These are phyloP conservation scores for Thalassia testudinum DNA, from an alignment of 116 monocot species.

Conservation along the genomic window DNA sequence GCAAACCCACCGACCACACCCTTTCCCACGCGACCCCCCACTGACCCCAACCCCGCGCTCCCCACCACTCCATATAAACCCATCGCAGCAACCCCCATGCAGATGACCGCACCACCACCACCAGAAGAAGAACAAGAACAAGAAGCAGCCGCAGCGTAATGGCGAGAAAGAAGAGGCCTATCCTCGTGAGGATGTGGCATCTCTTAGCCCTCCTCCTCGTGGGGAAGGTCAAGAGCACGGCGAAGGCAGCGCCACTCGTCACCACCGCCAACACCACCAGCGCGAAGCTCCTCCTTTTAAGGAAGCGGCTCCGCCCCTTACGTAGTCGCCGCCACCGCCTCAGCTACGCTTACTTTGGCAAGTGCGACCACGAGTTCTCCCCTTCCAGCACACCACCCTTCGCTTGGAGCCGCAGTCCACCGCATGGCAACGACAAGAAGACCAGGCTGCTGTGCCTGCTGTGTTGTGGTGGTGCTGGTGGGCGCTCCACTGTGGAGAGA, in stretches of 20 bases:
- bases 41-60: neutral
- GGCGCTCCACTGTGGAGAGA: neutral
- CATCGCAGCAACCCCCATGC: neutral
- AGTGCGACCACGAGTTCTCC: constrained; percentile 2
- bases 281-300: constrained; percentile 11
- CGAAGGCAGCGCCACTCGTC: neutral
- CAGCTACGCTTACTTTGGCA: constrained; percentile 7
- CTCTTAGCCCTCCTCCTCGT: constrained; percentile 8
- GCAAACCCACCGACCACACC: constrained; percentile 9
- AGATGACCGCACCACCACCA: neutral
- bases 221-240: constrained; percentile 2
- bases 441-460: constrained; percentile 6
- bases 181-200: constrained; percentile 24
- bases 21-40: neutral
- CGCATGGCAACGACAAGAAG: neutral
- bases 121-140: neutral
- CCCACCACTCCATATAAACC: neutral
- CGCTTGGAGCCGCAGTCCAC: neutral
- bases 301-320: constrained; percentile 9
- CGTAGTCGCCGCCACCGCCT: constrained; percentile 10
- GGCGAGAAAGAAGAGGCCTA: constrained; percentile 15
- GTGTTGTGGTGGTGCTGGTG: neutral
- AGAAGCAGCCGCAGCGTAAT: constrained; percentile 6
- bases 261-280: neutral
- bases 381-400: constrained; percentile 17